These are phyloP conservation scores for Nannochloris sp. DNA, from an alignment of 139 green algal genomes.

Conservation along the genomic window DNA sequence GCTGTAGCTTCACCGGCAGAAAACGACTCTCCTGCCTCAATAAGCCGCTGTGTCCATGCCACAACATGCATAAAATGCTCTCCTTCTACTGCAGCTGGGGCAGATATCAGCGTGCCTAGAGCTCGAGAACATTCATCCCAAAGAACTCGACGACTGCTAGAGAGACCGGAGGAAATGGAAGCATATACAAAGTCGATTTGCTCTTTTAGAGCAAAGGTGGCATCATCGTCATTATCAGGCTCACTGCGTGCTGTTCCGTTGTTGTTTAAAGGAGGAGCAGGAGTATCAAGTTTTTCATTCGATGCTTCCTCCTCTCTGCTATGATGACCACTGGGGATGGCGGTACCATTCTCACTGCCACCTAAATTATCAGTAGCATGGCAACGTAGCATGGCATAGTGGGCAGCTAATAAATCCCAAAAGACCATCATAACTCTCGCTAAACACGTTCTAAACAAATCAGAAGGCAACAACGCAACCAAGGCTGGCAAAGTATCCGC, in stretches of 20 bases:
- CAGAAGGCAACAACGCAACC: constrained; percentile 31
- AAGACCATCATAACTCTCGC: constrained; percentile 42
- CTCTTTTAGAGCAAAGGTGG: not conserved
- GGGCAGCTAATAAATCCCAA: constrained; percentile 38
- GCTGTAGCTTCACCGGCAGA: constrained; percentile 9
- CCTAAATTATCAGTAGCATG: constrained; percentile 15
- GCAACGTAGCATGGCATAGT: constrained; percentile 40
- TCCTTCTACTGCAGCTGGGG: constrained; percentile 35
- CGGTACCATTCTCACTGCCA: too few species aligned
- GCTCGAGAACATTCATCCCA: constrained; percentile 42
- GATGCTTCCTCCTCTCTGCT: not conserved
- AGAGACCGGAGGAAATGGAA: not conserved
- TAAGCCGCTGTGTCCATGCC: constrained; percentile 42
- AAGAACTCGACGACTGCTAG: constrained; percentile 15
- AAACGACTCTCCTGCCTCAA: constrained; percentile 37
- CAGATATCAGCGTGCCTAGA: constrained; percentile 27
- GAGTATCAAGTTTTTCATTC: not conserved
- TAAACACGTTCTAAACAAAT: constrained; percentile 43
- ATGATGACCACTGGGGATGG: not conserved
- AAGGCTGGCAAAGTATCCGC: constrained; percentile 23
- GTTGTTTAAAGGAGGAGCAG: not conserved
- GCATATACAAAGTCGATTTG: not conserved
- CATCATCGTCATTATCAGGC: not conserved
- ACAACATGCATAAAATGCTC: constrained; percentile 53
- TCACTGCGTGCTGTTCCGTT: not conserved